These are phyloP conservation scores for Chaetoceros tenuissimus DNA, from an alignment of 108 stramenopile species.

Conservation along the genomic window DNA sequence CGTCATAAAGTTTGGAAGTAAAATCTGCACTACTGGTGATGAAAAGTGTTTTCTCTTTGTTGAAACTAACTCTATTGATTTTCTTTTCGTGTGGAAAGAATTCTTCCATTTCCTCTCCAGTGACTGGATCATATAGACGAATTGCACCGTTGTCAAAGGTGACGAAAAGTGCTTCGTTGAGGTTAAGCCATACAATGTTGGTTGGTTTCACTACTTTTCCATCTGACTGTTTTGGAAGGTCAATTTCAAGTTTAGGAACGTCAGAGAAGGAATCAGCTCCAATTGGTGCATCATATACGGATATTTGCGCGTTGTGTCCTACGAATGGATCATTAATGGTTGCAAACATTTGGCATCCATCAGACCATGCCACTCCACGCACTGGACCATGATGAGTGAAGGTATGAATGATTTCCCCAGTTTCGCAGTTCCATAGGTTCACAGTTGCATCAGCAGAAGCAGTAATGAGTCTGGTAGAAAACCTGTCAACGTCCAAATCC, in stretches of 20 bases:
- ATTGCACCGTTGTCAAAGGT: slow-evolving; percentile 90
- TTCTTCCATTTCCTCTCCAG: slow-evolving; percentile 77
- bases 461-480: slow-evolving; percentile 64
- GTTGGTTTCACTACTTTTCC: slow-evolving; percentile 75
- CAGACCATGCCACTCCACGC: slow-evolving; percentile 86
- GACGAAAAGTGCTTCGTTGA: slow-evolving; percentile 89
- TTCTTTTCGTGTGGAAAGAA: slow-evolving; percentile 83
- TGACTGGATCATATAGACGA: slow-evolving; percentile 81
- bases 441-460: slow-evolving; percentile 79
- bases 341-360: slow-evolving; percentile 89
- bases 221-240: slow-evolving; percentile 62
- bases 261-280: slow-evolving; percentile 35
- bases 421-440: slow-evolving; percentile 89
- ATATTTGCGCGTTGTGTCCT: slow-evolving; percentile 85
- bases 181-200: slow-evolving; percentile 82
- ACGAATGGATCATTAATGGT: slow-evolving; percentile 95
- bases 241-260: slow-evolving; percentile 72
- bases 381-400: slow-evolving; percentile 90
- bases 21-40: slow-evolving; percentile 93
- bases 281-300: slow-evolving; percentile 75
- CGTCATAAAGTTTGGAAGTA: slow-evolving; percentile 91
- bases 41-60: slow-evolving; percentile 90
- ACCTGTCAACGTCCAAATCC: slow-evolving; percentile 90
- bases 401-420: slow-evolving; percentile 76
- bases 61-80: slow-evolving; percentile 89